Evolutionary conservation across 352 stramenopile species (phyloP), one percentile per base, ranked within the genome.

Genomic region (Phytophthora syringae): DNA sequence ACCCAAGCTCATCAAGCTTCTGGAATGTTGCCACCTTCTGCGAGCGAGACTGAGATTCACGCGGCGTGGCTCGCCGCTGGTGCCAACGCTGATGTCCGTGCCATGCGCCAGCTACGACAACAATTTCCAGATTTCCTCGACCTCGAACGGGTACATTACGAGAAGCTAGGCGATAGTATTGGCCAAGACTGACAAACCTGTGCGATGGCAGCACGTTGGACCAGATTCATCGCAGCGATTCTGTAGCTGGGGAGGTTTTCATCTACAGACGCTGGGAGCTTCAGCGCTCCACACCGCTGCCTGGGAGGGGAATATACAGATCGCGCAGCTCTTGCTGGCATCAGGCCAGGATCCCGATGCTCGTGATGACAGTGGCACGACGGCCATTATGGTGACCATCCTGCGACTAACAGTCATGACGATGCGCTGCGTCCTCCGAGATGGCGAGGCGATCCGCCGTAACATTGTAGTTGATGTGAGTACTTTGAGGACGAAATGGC

Each of bases 391-490:
- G 67, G 24, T 70, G 40, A 20, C 45, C 18, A 50, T 72, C 12
- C 32, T 76, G 52, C 67, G 62, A 0, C 49, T 56, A 13, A 55
- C 47, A 9, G 13, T 76, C 12, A 37, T 68, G 20, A 47, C 43
- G 21, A 72, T 62, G 45, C 56, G 67, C 15, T 72, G 67, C 21
- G 49, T 76, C 3, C 65, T 76, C 15, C 62, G 51, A 5, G 44
- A 57, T 5, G 32, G 57, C 11, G 5, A 44, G 20, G 30, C 55
- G 15, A 24, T 76, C 16, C 62, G 34, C 11, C 60, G 67, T 11
- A 72, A 72, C 43, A 36, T 72, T 34, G 52, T 69, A 3, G 49
- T 69, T 5, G 56, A 76, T 51, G 67, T 76, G 27, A 43, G 67
- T 72, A 25, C 12, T 1, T 2, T 7, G 3, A n/a, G n/a, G n/a